phyloP scores from a whole-genome alignment of 305 asterid genomes.

The Rubia balearica region DNA sequence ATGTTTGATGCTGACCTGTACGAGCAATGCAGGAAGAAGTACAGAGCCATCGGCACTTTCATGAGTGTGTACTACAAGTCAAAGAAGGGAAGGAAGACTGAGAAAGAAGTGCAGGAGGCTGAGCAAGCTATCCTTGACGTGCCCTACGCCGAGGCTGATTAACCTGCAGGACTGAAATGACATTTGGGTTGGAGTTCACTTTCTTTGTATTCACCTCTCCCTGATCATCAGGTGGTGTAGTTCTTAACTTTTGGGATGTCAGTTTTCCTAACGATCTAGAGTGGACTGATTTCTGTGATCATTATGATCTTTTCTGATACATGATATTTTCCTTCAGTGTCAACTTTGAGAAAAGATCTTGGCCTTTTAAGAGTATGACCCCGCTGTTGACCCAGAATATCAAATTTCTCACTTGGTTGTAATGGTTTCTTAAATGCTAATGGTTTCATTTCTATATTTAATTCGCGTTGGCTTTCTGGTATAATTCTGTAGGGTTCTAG shows the following conservation, averaged over 20 bases:
- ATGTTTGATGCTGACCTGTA: constrained; percentile 90
- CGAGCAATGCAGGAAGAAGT: constrained; percentile 76
- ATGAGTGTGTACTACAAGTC: constrained; percentile 92
- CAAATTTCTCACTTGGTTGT: too few species aligned
- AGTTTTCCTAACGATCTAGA: constrained; percentile 6
- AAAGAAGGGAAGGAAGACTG: constrained; percentile 96
- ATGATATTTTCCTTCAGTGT: neutral
- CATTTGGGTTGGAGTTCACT: constrained; percentile 11
- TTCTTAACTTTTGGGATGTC: neutral
- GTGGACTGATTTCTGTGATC: neutral
- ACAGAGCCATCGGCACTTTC: constrained; percentile 85
- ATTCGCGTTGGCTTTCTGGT: too few species aligned
- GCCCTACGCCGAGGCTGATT: constrained; percentile 56
- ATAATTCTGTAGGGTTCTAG: too few species aligned
- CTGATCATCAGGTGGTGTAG: constrained; percentile 4
- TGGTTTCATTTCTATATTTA: too few species aligned
- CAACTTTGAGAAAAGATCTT: neutral
- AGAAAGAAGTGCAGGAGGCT: constrained; percentile 97
- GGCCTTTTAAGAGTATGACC: neutral
- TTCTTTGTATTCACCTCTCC: constrained; percentile 2
- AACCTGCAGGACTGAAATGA: constrained; percentile 21
- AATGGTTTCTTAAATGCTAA: too few species aligned
- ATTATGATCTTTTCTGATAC: neutral
- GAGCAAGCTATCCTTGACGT: constrained; percentile 77
- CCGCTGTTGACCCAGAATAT: neutral